Evolutionary conservation across 768 basidiomycete species (phyloP).

Genomic region (Tricholoma sp.): DNA sequence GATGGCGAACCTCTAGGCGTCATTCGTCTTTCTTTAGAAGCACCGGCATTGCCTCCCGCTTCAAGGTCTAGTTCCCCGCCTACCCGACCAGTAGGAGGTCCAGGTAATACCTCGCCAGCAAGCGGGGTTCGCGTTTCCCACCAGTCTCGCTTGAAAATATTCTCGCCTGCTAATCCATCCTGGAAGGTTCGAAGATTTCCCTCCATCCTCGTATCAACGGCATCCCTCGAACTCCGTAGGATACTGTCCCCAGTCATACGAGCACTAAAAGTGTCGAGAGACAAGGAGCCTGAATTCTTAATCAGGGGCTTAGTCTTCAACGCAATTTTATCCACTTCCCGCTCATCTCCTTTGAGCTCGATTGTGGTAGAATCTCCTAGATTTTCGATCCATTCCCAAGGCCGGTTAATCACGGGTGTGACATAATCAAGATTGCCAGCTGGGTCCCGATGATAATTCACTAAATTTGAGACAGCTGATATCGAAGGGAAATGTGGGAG

Average conservation of each 20-base stretch:
- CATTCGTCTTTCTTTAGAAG: slow-evolving; percentile 19
- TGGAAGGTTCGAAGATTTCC: slow-evolving; percentile 55
- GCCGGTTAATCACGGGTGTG: slow-evolving; percentile 59
- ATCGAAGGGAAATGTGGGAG: slow-evolving; percentile 51
- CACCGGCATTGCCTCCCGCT: slow-evolving; percentile 9
- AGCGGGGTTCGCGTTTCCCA: slow-evolving; percentile 57
- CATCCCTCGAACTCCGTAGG: slow-evolving; percentile 22
- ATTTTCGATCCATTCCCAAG: slow-evolving; percentile 87
- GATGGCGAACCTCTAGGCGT: slow-evolving; percentile 35
- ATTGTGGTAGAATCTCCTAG: slow-evolving; percentile 50
- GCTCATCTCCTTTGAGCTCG: slow-evolving; percentile 37
- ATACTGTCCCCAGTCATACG: slow-evolving; percentile 60
- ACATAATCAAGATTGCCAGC: slow-evolving; percentile 46
- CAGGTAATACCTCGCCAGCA: slow-evolving; percentile 25
- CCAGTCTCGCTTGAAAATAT: slow-evolving; percentile 71
- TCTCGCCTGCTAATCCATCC: slow-evolving; percentile 59
- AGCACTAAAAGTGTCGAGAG: slow-evolving; percentile 67
- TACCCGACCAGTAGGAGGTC: slow-evolving; percentile 13
- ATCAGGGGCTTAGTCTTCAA: slow-evolving; percentile 32
- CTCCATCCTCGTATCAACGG: slow-evolving; percentile 30
- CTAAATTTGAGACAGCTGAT: slow-evolving; percentile 50
- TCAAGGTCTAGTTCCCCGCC: slow-evolving; percentile 21
- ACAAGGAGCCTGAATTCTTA: slow-evolving; percentile 65
- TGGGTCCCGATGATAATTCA: slow-evolving; percentile 51
- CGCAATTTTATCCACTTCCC: slow-evolving; percentile 35